A percentile compares a stretch with the other conserved stretches of the same genome.
Conservation (phyloP, 176 grass and related monocot species). For the Elaeis guineensis region DNA sequence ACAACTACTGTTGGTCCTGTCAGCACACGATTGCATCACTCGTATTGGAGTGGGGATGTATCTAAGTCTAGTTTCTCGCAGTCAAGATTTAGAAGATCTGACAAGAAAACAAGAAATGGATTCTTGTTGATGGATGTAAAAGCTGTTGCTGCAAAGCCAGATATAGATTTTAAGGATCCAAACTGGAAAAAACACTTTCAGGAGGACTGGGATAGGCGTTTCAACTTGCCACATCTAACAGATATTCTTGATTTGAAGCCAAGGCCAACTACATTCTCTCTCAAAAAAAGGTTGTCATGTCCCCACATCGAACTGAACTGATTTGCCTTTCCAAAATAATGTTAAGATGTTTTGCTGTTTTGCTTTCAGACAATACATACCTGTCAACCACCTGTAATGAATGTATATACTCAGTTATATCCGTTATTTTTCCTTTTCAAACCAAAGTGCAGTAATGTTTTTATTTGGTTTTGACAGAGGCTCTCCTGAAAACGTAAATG, state of each 20-base stretch:
- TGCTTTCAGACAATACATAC: too few relatives aligned
- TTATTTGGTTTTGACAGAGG: slow-evolving; percentile 41
- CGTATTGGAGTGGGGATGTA: too few relatives aligned
- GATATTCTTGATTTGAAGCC: slow-evolving; percentile 82
- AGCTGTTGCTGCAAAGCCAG: slow-evolving; percentile 25
- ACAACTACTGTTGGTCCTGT: too few relatives aligned
- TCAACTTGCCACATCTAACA: slow-evolving; percentile 73
- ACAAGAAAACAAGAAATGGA: slow-evolving; percentile 25
- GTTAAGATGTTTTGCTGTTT: too few relatives aligned
- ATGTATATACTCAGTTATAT: too few relatives aligned
- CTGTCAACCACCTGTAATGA: too few relatives aligned
- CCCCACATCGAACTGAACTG: too few relatives aligned
- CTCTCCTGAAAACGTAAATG: slow-evolving; percentile 33
- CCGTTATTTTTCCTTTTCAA: too few relatives aligned
- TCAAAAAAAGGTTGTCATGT: slow-evolving; percentile 53
- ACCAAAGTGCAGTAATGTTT: background rate
- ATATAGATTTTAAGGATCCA: slow-evolving; percentile 64
- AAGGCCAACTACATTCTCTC: slow-evolving; percentile 69
- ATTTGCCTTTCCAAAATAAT: too few relatives aligned
- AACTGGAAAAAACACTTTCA: slow-evolving; percentile 64
- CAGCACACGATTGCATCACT: too few relatives aligned
- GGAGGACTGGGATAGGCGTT: slow-evolving; percentile 64
- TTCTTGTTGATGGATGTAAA: slow-evolving; percentile 13
- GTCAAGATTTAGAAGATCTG: slow-evolving; percentile 1
- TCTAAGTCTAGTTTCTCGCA: too few relatives aligned